These are phyloP conservation scores for Lentinula aciculospora DNA, from an alignment of 768 basidiomycete genomes.

Conservation along the genomic window DNA sequence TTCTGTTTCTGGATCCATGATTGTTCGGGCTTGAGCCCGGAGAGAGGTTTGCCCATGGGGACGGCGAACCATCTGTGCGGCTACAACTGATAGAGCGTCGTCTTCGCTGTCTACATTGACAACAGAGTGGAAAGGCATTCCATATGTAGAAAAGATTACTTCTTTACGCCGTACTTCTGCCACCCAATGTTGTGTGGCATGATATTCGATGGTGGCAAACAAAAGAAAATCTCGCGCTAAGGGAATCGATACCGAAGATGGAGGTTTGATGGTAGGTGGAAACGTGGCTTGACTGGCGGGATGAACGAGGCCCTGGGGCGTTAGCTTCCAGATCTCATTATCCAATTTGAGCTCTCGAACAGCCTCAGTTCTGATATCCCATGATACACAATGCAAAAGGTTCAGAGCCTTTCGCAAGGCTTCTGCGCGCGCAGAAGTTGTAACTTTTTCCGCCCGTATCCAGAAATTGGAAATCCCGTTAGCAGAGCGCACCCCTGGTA, in stretches of 20 bases:
- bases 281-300: neutral
- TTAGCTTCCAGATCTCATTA: constrained; percentile 8
- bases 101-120: constrained; percentile 15
- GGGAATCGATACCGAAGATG: constrained; percentile 7
- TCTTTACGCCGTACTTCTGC: constrained; percentile 12
- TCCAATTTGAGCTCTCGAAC: constrained; percentile 5
- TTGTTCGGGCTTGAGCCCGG: constrained; percentile 8
- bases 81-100: constrained; percentile 13
- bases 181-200: constrained; percentile 17
- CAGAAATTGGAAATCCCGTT: constrained; percentile 20
- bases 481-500: constrained; percentile 17
- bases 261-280: neutral
- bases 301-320: constrained; percentile 10
- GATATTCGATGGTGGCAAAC: constrained; percentile 19
- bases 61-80: constrained; percentile 21
- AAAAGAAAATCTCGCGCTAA: constrained; percentile 18
- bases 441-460: constrained; percentile 17
- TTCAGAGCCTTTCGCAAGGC: constrained; percentile 13
- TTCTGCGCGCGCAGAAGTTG: constrained; percentile 12
- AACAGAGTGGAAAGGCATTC: constrained; percentile 11
- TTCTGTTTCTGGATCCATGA: neutral
- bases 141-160: constrained; percentile 13
- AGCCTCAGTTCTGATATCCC: neutral
- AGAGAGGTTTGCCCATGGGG: constrained; percentile 18
- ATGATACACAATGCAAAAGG: neutral